Percentiles rank a stretch among this genome's conserved stretches.
Conservation (phyloP, 2,329 filamentous ascomycete genomes). For the Hypoxylon sp. region DNA sequence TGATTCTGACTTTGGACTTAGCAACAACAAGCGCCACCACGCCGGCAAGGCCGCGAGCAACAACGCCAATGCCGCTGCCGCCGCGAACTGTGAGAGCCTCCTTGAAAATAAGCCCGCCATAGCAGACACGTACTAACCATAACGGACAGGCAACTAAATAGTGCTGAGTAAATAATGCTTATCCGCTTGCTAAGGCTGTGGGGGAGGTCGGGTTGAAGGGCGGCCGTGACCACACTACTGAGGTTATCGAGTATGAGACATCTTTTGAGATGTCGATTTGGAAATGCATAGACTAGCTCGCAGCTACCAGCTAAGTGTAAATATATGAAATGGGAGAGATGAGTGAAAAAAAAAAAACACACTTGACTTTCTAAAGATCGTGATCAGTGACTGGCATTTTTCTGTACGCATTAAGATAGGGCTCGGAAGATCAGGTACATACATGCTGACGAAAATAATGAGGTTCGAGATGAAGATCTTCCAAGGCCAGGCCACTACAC, state of each 20-base stretch:
- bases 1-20: conserved; percentile 4
- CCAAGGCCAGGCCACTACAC: not conserved
- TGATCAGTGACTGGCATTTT: too few relatives aligned
- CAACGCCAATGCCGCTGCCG: conserved; percentile 19
- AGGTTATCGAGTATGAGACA: conserved; percentile 1
- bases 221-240: conserved; percentile 12
- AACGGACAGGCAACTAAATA: conserved; percentile 30
- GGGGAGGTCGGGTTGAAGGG: not conserved
- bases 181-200: not conserved
- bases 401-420: not conserved
- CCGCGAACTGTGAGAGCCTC: conserved; percentile 22
- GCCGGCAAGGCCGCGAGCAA: conserved; percentile 25
- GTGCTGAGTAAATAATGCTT: not conserved
- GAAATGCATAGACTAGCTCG: conserved; percentile 24
- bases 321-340: conserved; percentile 33
- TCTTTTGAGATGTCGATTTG: conserved; percentile 14
- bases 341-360: conserved; percentile 25
- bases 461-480: not conserved
- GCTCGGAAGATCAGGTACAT: not conserved
- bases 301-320: conserved; percentile 30
- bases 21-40: conserved; percentile 24
- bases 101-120: not conserved
- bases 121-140: conserved; percentile 4
- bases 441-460: not conserved
- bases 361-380: not conserved